Percentiles rank a stretch among this genome's conserved stretches.
These are phyloP conservation scores for Xylariaceae sp. DNA, from an alignment of 2,329 filamentous ascomycete genomes.

Conservation along the genomic window DNA sequence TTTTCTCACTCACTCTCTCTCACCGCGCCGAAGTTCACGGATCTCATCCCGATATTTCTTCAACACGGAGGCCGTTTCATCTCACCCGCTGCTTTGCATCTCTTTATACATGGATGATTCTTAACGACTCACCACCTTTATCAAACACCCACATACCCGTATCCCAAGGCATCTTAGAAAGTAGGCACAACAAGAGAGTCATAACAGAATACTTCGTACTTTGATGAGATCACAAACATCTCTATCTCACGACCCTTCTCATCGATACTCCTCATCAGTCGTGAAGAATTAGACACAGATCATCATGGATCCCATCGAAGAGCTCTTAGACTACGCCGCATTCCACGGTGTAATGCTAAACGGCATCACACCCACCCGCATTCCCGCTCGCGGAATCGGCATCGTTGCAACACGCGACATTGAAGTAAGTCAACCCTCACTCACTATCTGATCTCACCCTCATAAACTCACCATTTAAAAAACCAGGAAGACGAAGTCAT, in stretches of 20 bases:
- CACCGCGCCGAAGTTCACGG: not conserved
- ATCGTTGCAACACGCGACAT: not conserved
- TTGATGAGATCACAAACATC: not conserved
- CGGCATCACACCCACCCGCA: conserved; percentile 59
- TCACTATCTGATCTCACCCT: conserved; percentile 29
- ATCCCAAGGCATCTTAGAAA: no score
- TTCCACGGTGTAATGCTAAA: conserved; percentile 60
- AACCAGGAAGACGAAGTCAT: conserved; percentile 36
- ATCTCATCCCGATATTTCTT: no score
- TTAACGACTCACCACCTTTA: no score
- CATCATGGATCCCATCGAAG: conserved; percentile 32
- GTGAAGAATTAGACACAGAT: not conserved
- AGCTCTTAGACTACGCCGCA: conserved; percentile 64
- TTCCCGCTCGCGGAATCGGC: conserved; percentile 71
- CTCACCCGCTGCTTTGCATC: not conserved
- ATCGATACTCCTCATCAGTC: not conserved
- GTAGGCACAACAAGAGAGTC: no score
- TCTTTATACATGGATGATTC: no score
- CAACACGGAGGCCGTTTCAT: not conserved
- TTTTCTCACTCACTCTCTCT: not conserved
- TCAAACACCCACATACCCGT: no score
- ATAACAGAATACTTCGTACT: no score
- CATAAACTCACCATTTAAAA: not conserved
- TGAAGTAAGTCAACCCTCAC: conserved; percentile 51
- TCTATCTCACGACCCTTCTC: not conserved